Percentiles rank a stretch among this genome's conserved stretches.
These are phyloP conservation scores for Stylosanthes scabra DNA, from an alignment of 331 rosid genomes.

Conservation along the genomic window DNA sequence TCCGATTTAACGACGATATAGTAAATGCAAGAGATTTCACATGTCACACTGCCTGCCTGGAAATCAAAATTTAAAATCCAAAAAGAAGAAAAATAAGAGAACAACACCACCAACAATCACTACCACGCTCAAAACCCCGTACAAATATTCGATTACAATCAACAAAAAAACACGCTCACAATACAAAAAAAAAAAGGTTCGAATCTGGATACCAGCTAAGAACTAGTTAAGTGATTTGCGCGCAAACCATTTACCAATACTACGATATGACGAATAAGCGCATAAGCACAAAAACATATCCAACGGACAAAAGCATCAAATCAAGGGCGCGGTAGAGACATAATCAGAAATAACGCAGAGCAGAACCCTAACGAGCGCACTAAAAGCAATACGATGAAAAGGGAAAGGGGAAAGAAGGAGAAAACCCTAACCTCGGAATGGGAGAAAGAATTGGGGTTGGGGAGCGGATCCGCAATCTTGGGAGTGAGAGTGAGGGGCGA, in stretches of 20 bases:
- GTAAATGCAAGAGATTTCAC: not conserved
- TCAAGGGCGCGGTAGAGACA: not conserved
- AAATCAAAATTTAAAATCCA: not conserved
- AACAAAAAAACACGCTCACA: not conserved
- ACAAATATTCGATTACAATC: not conserved
- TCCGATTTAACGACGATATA: not conserved
- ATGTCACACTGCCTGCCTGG: not conserved
- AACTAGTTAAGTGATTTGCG: not conserved
- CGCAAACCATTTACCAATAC: not conserved
- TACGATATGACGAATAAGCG: not conserved
- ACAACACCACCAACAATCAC: not conserved
- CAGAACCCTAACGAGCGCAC: constrained; percentile 25
- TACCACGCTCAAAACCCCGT: not conserved
- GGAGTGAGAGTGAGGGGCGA: constrained; percentile 48
- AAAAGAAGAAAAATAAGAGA: not conserved
- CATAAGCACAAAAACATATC: not conserved
- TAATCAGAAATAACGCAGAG: not conserved
- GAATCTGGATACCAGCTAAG: not conserved
- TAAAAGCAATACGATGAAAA: not conserved
- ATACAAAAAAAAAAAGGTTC: constrained; percentile 11
- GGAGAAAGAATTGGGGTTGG: constrained; percentile 48
- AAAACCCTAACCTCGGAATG: constrained; percentile 64
- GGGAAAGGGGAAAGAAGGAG: not conserved
- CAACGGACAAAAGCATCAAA: constrained; percentile 18
- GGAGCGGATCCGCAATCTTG: constrained; percentile 55